Evolutionary conservation across 2,329 filamentous ascomycete genomes (phyloP).

Genomic region (Fusarium buharicum): DNA sequence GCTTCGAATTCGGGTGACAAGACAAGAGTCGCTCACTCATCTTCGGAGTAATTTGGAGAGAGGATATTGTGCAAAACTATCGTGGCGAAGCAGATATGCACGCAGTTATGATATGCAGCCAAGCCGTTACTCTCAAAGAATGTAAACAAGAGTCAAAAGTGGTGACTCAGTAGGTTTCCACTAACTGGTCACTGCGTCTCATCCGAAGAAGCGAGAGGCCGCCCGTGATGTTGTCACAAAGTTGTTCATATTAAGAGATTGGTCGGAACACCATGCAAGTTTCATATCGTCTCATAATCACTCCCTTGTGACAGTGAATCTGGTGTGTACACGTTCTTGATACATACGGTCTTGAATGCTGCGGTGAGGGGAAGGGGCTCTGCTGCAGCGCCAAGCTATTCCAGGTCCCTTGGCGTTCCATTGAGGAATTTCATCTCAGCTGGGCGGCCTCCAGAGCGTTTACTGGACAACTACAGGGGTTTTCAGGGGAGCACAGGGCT

Average conservation of each 20-base stretch:
- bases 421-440: slow-evolving; percentile 8
- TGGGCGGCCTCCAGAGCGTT: slow-evolving; percentile 28
- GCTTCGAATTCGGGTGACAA: no score
- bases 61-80: not conserved
- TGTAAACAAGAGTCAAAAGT: not conserved
- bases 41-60: not conserved
- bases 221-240: slow-evolving; percentile 12
- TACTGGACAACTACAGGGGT: slow-evolving; percentile 8
- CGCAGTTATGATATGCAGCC: slow-evolving; percentile 21
- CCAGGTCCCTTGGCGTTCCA: slow-evolving; percentile 35
- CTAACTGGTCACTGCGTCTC: not conserved
- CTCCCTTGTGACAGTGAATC: slow-evolving; percentile 29
- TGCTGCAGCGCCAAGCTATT: slow-evolving; percentile 35
- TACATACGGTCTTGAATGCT: slow-evolving; percentile 26
- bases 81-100: slow-evolving; percentile 25
- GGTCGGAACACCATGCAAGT: slow-evolving; percentile 13
- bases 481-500: slow-evolving; percentile 25
- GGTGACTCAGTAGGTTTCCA: not conserved
- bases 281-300: slow-evolving; percentile 29
- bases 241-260: slow-evolving; percentile 8
- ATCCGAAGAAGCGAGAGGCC: slow-evolving; percentile 26
- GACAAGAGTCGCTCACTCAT: not conserved
- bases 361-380: slow-evolving; percentile 38
- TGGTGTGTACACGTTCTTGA: slow-evolving; percentile 15
- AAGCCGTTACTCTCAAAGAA: not conserved